These are phyloP conservation scores for Didymella exigua DNA, from an alignment of 2,329 filamentous ascomycete genomes.

Conservation along the genomic window DNA sequence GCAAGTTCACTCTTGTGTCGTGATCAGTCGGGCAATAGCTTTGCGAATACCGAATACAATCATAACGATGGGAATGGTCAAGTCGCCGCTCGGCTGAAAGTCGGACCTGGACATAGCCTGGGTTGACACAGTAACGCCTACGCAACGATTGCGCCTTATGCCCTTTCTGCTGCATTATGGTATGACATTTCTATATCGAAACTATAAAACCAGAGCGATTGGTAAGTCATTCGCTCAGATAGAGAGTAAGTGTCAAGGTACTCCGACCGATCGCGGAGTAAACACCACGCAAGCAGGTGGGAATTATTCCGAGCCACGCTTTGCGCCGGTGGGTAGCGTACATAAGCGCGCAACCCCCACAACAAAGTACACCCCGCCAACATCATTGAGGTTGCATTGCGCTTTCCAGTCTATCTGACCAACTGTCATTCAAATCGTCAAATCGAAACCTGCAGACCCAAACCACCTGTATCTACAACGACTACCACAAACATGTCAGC, in stretches of 20 bases:
- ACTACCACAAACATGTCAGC: slow-evolving; percentile 23
- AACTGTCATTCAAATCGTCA: neutral
- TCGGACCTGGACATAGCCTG: neutral
- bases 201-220: neutral
- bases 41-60: neutral
- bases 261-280: slow-evolving; percentile 10
- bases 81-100: neutral
- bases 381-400: slow-evolving; percentile 1
- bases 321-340: slow-evolving; percentile 2
- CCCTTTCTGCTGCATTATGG: neutral
- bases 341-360: slow-evolving; percentile 14
- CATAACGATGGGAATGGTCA: too few species aligned
- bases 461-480: neutral
- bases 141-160: neutral
- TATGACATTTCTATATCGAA: neutral
- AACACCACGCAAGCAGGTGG: neutral
- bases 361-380: slow-evolving; percentile 2
- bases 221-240: neutral
- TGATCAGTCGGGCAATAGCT: neutral
- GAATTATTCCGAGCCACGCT: slow-evolving; percentile 6
- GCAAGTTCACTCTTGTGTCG: neutral
- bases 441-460: neutral
- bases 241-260: neutral
- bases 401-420: neutral
- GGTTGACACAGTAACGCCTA: neutral